Conservation (phyloP, 345 rosid genomes). For the Eucalyptus polyanthemos region DNA sequence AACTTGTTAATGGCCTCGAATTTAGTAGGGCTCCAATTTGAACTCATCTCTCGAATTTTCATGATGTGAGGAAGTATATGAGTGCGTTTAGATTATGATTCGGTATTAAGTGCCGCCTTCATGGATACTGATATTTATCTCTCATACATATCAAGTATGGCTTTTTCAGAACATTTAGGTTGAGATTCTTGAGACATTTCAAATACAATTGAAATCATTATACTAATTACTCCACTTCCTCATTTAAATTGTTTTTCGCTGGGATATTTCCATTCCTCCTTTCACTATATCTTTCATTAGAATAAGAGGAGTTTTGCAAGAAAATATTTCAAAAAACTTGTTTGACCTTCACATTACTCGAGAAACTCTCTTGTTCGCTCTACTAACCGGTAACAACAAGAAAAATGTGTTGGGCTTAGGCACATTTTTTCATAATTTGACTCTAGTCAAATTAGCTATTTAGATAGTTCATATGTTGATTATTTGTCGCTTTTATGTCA, state of each 20-base stretch:
- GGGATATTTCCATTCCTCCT: not conserved
- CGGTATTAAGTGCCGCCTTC: accelerated
- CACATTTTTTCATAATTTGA: not conserved
- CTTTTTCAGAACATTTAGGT: not conserved
- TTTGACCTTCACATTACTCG: not conserved
- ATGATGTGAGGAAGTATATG: not conserved
- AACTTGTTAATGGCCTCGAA: not conserved
- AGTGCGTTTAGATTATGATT: not conserved
- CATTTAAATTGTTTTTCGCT: not conserved
- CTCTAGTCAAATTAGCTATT: not conserved
- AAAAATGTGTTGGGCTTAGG: not conserved
- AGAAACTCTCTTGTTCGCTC: not conserved
- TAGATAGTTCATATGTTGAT: not conserved
- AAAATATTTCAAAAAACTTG: not conserved
- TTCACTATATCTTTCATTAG: not conserved
- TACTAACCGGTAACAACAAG: not conserved
- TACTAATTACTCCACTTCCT: not conserved
- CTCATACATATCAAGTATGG: no score
- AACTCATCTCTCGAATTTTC: not conserved
- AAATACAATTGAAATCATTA: not conserved
- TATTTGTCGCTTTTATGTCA: not conserved
- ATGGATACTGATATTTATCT: accelerated
- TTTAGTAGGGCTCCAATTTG: not conserved
- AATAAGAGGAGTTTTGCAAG: not conserved
- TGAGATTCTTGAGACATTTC: not conserved